Percentiles rank a stretch among this genome's conserved stretches.
These are phyloP conservation scores for Yamadazyma mexicana DNA, from an alignment of 1,139 yeast genomes.

Conservation along the genomic window DNA sequence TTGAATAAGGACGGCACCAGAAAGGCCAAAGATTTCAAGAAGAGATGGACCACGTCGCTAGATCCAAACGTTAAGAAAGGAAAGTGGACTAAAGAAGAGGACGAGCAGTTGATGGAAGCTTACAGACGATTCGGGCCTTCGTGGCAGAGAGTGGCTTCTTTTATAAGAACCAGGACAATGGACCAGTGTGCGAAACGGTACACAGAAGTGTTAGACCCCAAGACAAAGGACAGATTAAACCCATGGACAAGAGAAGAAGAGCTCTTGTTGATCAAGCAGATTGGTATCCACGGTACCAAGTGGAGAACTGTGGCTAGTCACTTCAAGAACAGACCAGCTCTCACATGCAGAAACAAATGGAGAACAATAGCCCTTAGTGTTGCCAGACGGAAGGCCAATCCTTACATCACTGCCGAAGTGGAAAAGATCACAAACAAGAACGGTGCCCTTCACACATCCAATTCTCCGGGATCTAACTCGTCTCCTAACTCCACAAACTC, in stretches of 20 bases:
- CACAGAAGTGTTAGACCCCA: slow-evolving; percentile 85
- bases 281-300: slow-evolving; percentile 77
- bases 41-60: slow-evolving; percentile 76
- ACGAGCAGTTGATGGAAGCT: slow-evolving; percentile 61
- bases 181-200: slow-evolving; percentile 95
- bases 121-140: slow-evolving; percentile 70
- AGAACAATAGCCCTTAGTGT: slow-evolving; percentile 79
- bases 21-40: slow-evolving; percentile 69
- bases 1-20: slow-evolving; percentile 39
- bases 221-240: slow-evolving; percentile 70
- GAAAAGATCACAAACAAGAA: slow-evolving; percentile 31
- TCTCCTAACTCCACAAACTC: slow-evolving; percentile 3
- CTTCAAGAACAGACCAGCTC: slow-evolving; percentile 78
- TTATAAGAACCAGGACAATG: slow-evolving; percentile 83
- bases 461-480: slow-evolving; percentile 1
- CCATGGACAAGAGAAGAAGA: slow-evolving; percentile 86
- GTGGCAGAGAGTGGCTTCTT: slow-evolving; percentile 82
- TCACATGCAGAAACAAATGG: slow-evolving; percentile 93
- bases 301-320: slow-evolving; percentile 82
- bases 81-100: slow-evolving; percentile 87
- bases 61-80: slow-evolving; percentile 85
- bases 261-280: slow-evolving; percentile 60
- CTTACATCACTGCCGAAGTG: slow-evolving; percentile 35
- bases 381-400: slow-evolving; percentile 58
- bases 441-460: not conserved